Conservation (phyloP, 768 basidiomycete species). For the Cubamyces sp. region DNA sequence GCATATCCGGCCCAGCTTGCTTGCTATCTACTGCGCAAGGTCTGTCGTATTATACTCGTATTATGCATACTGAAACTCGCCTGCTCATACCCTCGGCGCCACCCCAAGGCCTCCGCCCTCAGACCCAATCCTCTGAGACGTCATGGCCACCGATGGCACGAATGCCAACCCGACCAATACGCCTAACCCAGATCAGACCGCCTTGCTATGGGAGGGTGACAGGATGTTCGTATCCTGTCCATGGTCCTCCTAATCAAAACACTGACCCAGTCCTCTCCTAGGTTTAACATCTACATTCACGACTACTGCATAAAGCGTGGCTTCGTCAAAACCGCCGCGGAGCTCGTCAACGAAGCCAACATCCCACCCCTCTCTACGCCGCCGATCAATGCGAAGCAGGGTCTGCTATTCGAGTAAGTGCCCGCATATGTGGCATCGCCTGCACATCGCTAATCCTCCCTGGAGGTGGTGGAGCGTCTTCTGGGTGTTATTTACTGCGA, state of each 20-base stretch:
- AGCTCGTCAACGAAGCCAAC: conserved; percentile 69
- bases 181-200: conserved; percentile 1
- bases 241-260: conserved; percentile 2
- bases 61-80: neutral
- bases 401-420: conserved; percentile 80
- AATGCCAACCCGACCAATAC: conserved; percentile 6
- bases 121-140: conserved; percentile 20
- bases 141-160: conserved; percentile 28
- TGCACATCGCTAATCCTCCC: conserved; percentile 21
- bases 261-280: conserved; percentile 32
- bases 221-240: conserved; percentile 61
- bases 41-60: conserved; percentile 13
- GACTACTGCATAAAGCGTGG: conserved; percentile 86
- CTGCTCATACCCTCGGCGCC: conserved; percentile 17
- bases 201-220: conserved; percentile 80
- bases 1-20: conserved; percentile 6
- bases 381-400: conserved; percentile 83
- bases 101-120: conserved; percentile 5
- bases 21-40: conserved; percentile 26
- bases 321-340: conserved; percentile 70
- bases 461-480: conserved; percentile 88
- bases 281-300: conserved; percentile 90
- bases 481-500: conserved; percentile 84
- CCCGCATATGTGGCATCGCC: neutral
- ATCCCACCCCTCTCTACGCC: conserved; percentile 64